Percentiles rank a stretch among this genome's conserved stretches.
Conservation (phyloP, 140 eudicot genomes). For the Stevia rebaudiana region DNA sequence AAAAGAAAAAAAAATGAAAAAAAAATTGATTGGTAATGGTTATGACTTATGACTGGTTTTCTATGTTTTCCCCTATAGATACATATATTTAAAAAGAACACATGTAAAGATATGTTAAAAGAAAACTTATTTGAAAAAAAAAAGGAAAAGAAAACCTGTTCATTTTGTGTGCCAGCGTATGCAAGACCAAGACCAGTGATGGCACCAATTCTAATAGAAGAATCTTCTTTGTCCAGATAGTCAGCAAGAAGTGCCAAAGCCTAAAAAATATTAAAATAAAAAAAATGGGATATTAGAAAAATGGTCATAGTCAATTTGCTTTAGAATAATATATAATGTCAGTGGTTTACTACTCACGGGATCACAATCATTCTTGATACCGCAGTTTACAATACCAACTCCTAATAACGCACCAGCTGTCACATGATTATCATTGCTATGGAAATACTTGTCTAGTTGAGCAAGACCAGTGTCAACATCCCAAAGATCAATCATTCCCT, state of each 20-base stretch:
- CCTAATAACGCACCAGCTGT: conserved; percentile 93
- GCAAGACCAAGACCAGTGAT: conserved; percentile 94
- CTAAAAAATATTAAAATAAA: conserved; percentile 22
- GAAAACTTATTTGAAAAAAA: no score
- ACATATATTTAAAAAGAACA: neutral
- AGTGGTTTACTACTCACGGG: conserved; percentile 85
- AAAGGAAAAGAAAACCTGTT: conserved; percentile 37
- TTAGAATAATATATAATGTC: neutral
- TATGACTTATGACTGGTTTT: no score
- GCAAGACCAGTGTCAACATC: conserved; percentile 98
- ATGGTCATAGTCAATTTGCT: no score
- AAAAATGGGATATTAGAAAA: neutral
- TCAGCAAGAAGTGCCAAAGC: conserved; percentile 93
- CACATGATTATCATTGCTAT: conserved; percentile 80
- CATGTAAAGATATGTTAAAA: neutral
- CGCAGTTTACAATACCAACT: conserved; percentile 88
- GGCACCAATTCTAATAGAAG: conserved; percentile 87
- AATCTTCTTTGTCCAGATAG: conserved; percentile 76
- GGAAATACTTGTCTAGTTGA: conserved; percentile 92
- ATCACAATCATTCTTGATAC: conserved; percentile 90
- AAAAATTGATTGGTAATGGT: no score
- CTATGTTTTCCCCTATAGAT: no score
- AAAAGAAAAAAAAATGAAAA: no score
- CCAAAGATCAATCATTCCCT: conserved; percentile 98
- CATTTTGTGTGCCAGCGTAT: conserved; percentile 87